Evolutionary conservation across 148 eudicot species (phyloP).

Genomic region (Vaccinium corymbosum): DNA sequence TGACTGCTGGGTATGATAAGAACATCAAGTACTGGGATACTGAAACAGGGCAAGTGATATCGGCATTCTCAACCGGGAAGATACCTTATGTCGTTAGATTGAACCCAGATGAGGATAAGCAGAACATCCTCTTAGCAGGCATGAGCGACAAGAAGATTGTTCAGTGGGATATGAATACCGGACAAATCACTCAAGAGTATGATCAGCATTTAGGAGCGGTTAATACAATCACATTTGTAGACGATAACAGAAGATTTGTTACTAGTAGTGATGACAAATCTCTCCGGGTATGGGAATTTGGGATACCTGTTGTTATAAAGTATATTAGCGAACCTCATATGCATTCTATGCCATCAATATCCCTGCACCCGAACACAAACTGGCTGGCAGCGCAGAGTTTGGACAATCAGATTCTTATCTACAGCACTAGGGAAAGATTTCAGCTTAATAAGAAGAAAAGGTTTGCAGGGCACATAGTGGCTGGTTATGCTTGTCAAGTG

Average conservation of each 20-base stretch:
- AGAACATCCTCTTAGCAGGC: slow-evolving; percentile 86
- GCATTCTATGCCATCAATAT: slow-evolving; percentile 95
- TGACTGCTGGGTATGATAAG: slow-evolving; percentile 93
- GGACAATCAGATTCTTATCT: slow-evolving; percentile 95
- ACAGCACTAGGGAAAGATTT: slow-evolving; percentile 85
- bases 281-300: slow-evolving; percentile 93
- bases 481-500: slow-evolving; percentile 98
- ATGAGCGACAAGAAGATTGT: slow-evolving; percentile 99
- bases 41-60: slow-evolving; percentile 89
- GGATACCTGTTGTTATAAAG: slow-evolving; percentile 95
- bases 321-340: slow-evolving; percentile 97
- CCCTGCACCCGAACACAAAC: slow-evolving; percentile 81
- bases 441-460: slow-evolving; percentile 96
- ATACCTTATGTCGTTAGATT: slow-evolving; percentile 91
- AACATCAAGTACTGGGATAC: slow-evolving; percentile 97
- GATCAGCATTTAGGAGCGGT: slow-evolving; percentile 98
- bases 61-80: slow-evolving; percentile 87
- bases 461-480: slow-evolving; percentile 87
- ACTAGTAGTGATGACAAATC: slow-evolving; percentile 97
- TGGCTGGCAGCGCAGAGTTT: slow-evolving; percentile 96
- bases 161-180: slow-evolving; percentile 90
- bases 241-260: slow-evolving; percentile 87
- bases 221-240: slow-evolving; percentile 93
- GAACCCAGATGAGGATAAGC: slow-evolving; percentile 96
- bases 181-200: slow-evolving; percentile 93